Evolutionary conservation across 2,329 filamentous ascomycete genomes (phyloP), one percentile per base, ranked within the genome.

Genomic region (Mycosphaerelloides madeirae): DNA sequence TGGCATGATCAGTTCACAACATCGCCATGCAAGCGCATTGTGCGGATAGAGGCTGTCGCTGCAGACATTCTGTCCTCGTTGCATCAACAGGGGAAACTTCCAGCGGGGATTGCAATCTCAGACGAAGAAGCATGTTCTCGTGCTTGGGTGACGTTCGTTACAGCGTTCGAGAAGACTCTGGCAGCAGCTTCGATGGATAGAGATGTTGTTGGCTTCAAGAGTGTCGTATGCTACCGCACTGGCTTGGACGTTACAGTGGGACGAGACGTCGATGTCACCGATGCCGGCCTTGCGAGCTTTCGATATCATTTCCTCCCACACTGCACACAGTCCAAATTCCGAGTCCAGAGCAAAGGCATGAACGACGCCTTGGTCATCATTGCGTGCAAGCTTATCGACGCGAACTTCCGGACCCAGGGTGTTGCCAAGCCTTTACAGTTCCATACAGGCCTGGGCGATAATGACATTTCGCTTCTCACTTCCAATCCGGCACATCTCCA

Each of bases 401-500:
- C 56, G 40, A 65, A 69, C 7, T 66, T 72, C 29, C 65, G 69
- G 25, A 63, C 62, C 14, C 62, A 61, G 3, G 65, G 66, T 22
- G 55, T 56, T 3, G 78, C 77, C 44, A 93, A 91, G 61, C 85
- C 87, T 0, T 70, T 94, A 11, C 87, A 94, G 58, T 85, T 95
- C 52, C 87, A 94, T 58, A 93, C 86, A 0, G 87, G 87, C 0
- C 73, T 93, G 0, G 87, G 87, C 1, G 87, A 93, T 59, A 85
- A 83, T 53, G 87, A 93, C 56, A 84, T 93, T 39, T 77, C 73
- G 3, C 69, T 94, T 19, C 69, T 79, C 2, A 77, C 76, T 39
- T 78, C 86, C 0, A 91, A 87, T 32, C 87, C 88, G 1, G 79
- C 85, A 0, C 81, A 85, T 55, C 68, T 95, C 18, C 86, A 94